A percentile compares a stretch with the other conserved stretches of the same genome.
Conservation (phyloP, 1,139 yeast species). For the Torulaspora pretoriensis region DNA sequence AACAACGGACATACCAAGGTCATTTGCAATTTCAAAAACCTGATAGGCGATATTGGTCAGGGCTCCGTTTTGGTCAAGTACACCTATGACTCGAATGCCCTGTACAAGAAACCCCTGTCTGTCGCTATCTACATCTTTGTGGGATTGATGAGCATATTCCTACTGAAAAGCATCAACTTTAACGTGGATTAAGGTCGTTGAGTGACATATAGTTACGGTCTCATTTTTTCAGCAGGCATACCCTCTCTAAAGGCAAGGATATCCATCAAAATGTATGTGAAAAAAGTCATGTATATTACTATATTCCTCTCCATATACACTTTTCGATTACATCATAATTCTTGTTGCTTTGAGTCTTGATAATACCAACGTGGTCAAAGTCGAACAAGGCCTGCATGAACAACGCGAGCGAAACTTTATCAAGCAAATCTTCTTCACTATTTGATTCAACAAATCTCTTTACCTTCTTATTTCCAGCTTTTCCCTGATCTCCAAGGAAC, state of each 20-base stretch:
- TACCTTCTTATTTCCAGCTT: conserved; percentile 25
- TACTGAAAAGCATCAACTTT: conserved; percentile 37
- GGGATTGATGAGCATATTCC: conserved; percentile 57
- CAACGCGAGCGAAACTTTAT: conserved; percentile 48
- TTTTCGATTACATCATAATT: conserved; percentile 55
- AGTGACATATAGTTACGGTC: background rate
- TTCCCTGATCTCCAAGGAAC: conserved; percentile 35
- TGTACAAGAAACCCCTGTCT: conserved; percentile 61
- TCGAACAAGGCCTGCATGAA: conserved; percentile 58
- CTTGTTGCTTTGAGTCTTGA: conserved; percentile 45
- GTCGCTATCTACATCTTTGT: conserved; percentile 61
- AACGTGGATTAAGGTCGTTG: conserved; percentile 12
- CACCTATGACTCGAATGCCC: conserved; percentile 50
- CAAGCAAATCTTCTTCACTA: conserved; percentile 44
- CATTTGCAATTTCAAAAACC: conserved; percentile 54
- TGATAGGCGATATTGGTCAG: conserved; percentile 65
- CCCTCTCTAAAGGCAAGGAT: background rate
- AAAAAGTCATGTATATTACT: conserved; percentile 11
- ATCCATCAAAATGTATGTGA: background rate
- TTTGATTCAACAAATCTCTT: conserved; percentile 26
- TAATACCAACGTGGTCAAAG: conserved; percentile 49
- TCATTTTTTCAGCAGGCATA: no score
- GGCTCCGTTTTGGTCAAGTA: conserved; percentile 61
- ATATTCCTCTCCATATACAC: conserved; percentile 56
- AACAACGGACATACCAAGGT: conserved; percentile 75